A percentile compares a stretch with the other conserved stretches of the same genome.
phyloP scores from a whole-genome alignment of 2,329 filamentous ascomycete species.

The Stachybotrys elegans region DNA sequence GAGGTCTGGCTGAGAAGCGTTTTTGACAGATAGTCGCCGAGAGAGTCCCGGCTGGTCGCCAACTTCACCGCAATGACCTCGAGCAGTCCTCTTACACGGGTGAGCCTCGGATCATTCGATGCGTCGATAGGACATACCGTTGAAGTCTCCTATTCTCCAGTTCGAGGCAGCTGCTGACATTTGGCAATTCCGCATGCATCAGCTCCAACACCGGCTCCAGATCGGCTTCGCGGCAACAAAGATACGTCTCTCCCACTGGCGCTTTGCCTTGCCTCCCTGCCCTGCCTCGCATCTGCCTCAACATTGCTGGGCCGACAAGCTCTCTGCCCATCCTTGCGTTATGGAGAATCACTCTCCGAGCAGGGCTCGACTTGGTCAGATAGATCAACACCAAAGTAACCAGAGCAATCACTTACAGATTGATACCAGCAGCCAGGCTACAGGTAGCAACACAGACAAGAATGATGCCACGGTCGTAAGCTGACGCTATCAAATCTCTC shows the following conservation, averaged over 20 bases:
- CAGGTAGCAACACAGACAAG: constrained; percentile 73
- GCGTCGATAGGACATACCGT: constrained; percentile 34
- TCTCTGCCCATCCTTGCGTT: constrained; percentile 72
- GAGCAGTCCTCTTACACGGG: constrained; percentile 53
- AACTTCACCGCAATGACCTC: constrained; percentile 66
- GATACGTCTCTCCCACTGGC: constrained; percentile 70
- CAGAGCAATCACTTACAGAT: constrained; percentile 53
- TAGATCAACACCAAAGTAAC: background rate
- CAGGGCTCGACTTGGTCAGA: constrained; percentile 33
- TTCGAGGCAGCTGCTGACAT: constrained; percentile 62
- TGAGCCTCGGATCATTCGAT: constrained; percentile 8
- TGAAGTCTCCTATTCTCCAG: constrained; percentile 65
- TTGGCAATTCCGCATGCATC: constrained; percentile 67
- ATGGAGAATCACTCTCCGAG: constrained; percentile 69
- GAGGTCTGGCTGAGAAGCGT: constrained; percentile 61
- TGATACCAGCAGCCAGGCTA: constrained; percentile 78
- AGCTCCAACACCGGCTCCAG: constrained; percentile 65
- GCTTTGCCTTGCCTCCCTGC: constrained; percentile 77
- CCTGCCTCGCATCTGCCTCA: constrained; percentile 75
- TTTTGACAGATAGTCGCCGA: constrained; percentile 63
- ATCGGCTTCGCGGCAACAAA: constrained; percentile 66
- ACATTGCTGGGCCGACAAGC: constrained; percentile 71
- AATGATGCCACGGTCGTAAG: constrained; percentile 63
- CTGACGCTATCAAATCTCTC: constrained; percentile 63
- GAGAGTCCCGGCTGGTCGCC: constrained; percentile 58